These are phyloP conservation scores for Rhynchospora breviuscula DNA, from an alignment of 176 grass and related monocot species.

Conservation along the genomic window DNA sequence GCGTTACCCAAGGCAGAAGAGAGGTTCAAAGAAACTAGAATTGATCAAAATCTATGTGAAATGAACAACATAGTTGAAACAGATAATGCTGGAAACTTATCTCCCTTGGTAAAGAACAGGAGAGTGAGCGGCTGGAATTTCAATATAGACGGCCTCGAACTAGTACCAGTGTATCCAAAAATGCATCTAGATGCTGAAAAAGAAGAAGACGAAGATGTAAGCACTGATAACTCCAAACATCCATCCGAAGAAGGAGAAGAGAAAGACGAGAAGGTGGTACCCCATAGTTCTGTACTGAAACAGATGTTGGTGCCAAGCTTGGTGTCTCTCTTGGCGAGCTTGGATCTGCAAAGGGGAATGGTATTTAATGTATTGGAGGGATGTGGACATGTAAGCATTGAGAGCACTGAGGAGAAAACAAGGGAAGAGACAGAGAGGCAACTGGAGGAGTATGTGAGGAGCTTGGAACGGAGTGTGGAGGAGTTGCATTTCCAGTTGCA, in stretches of 20 bases:
- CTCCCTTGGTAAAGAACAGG: slow-evolving; percentile 34
- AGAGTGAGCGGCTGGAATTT: slow-evolving; percentile 91
- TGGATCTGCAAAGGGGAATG: slow-evolving; percentile 65
- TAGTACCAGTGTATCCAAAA: slow-evolving; percentile 28
- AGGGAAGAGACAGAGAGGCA: slow-evolving; percentile 40
- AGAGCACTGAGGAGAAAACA: background rate
- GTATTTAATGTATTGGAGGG: slow-evolving; percentile 44
- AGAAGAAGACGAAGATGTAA: slow-evolving; percentile 11
- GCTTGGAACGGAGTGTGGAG: slow-evolving; percentile 46
- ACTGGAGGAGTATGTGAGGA: slow-evolving; percentile 42
- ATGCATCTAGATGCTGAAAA: background rate
- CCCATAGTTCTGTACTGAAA: slow-evolving; percentile 7
- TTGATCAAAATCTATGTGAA: slow-evolving; percentile 15
- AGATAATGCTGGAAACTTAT: slow-evolving; percentile 19
- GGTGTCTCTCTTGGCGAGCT: slow-evolving; percentile 54
- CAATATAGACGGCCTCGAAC: slow-evolving; percentile 43
- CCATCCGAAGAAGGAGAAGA: slow-evolving; percentile 10
- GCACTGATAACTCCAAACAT: background rate
- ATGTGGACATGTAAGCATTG: slow-evolving; percentile 9
- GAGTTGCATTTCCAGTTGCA: slow-evolving; percentile 46
- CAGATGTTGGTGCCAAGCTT: slow-evolving; percentile 44
- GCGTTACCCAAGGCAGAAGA: slow-evolving; percentile 59
- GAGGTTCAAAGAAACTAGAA: slow-evolving; percentile 25
- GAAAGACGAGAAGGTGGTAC: background rate
- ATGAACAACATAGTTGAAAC: slow-evolving; percentile 5